Evolutionary conservation across 257 asterid species (phyloP).

Genomic region (Solanum ossicruentum): DNA sequence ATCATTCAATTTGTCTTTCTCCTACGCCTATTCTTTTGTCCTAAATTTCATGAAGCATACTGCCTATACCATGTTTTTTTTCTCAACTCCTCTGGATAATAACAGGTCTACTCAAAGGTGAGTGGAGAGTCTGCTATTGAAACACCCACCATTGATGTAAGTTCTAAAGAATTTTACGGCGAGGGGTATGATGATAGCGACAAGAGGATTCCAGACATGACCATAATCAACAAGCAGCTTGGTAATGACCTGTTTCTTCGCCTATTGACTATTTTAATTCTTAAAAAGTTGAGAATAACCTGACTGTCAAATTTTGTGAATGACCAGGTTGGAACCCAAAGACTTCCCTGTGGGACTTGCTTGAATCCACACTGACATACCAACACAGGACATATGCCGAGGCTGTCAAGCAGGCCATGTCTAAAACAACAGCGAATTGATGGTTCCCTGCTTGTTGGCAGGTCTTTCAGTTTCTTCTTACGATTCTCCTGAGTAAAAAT

Average conservation of each 20-base stretch:
- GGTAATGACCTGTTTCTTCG: conserved; percentile 25
- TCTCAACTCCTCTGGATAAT: neutral
- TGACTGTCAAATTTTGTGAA: neutral
- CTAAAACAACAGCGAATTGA: conserved; percentile 41
- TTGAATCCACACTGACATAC: conserved; percentile 63
- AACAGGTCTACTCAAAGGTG: conserved; percentile 71
- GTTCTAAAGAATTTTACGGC: conserved; percentile 88
- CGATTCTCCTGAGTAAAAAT: conserved; percentile 7
- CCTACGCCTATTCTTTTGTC: neutral
- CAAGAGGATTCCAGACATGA: conserved; percentile 95
- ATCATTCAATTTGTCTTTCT: neutral
- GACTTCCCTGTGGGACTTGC: conserved; percentile 62
- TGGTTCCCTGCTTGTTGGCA: neutral
- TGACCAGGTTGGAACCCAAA: conserved; percentile 56
- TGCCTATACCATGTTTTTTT: neutral
- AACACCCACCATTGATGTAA: conserved; percentile 65
- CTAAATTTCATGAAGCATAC: neutral
- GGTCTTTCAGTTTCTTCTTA: conserved; percentile 3
- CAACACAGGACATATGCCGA: conserved; percentile 70
- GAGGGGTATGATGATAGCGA: conserved; percentile 97
- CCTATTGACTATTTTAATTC: neutral
- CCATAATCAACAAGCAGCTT: conserved; percentile 78
- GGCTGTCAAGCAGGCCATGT: conserved; percentile 58
- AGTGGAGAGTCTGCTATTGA: conserved; percentile 66
- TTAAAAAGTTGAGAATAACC: neutral